A percentile compares a stretch with the other conserved stretches of the same genome.
Evolutionary conservation across 192 early-diverging fungal species (phyloP).

Genomic region (Coemansia sp.): DNA sequence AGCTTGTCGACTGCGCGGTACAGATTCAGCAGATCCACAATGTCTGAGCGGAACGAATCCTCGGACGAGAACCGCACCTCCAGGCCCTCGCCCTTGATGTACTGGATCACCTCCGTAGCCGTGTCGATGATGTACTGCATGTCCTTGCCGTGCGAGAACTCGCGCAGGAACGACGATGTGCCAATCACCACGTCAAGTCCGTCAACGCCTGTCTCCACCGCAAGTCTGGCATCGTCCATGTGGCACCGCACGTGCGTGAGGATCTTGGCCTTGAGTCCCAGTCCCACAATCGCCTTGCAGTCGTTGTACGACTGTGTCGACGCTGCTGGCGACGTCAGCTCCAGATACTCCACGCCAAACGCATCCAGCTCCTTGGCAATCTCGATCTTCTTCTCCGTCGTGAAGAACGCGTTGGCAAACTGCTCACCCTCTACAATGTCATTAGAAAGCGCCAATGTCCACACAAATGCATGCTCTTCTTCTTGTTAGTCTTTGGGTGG

Average conservation of each 20-base stretch:
- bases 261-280: conserved; percentile 97
- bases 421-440: conserved; percentile 88
- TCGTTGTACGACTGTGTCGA: conserved; percentile 94
- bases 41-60: conserved; percentile 96
- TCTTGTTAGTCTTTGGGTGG: too few species aligned
- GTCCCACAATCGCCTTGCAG: conserved; percentile 84
- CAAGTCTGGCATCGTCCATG: conserved; percentile 97
- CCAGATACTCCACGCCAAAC: conserved; percentile 98
- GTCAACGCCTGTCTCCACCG: conserved; percentile 95
- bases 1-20: conserved; percentile 98
- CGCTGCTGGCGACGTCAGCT: conserved; percentile 94
- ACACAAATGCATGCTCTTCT: too few species aligned
- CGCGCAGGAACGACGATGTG: conserved; percentile 91
- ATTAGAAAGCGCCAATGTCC: not conserved
- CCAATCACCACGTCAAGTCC: conserved; percentile 98
- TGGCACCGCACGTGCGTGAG: conserved; percentile 96
- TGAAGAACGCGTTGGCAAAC: conserved; percentile 99
- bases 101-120: conserved; percentile 95
- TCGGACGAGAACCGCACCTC: conserved; percentile 98
- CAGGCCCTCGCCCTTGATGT: conserved; percentile 92
- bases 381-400: conserved; percentile 95
- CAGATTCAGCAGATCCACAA: conserved; percentile 94
- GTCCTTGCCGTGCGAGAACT: conserved; percentile 99
- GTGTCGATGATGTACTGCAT: conserved; percentile 97
- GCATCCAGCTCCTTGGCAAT: conserved; percentile 98